phyloP scores from a whole-genome alignment of 495 filamentous ascomycete species.

The Darksidea phi region DNA sequence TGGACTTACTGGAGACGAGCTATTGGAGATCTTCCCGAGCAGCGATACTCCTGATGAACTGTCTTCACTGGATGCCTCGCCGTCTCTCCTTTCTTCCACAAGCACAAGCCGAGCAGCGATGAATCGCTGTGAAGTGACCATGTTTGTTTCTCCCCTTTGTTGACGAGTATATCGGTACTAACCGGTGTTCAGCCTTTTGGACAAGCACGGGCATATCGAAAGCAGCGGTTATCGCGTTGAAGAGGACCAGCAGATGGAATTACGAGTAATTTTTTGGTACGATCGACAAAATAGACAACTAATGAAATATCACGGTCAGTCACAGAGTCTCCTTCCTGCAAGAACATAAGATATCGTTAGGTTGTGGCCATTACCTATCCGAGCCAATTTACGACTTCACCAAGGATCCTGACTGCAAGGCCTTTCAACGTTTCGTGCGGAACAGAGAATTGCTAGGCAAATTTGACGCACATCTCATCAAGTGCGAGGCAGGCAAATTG shows the following conservation, averaged over 20 bases:
- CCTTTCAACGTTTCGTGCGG: slow-evolving; percentile 5
- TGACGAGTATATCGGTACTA: not conserved
- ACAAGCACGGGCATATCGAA: not conserved
- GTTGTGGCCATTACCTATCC: not conserved
- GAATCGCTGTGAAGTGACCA: too few relatives aligned
- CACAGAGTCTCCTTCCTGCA: not conserved
- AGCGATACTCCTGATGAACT: too few relatives aligned
- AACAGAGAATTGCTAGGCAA: slow-evolving; percentile 1
- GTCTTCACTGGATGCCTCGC: too few relatives aligned
- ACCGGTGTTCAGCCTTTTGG: not conserved
- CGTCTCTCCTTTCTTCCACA: too few relatives aligned
- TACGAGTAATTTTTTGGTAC: not conserved
- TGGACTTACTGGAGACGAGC: not conserved
- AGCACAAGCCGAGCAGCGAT: too few relatives aligned
- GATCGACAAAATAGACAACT: not conserved
- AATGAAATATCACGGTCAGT: not conserved
- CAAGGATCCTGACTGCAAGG: not conserved
- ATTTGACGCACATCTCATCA: not conserved
- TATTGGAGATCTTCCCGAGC: not conserved
- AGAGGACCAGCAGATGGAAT: not conserved
- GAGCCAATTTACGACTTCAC: not conserved
- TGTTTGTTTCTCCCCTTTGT: too few relatives aligned
- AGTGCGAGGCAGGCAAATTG: not conserved
- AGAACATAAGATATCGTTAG: not conserved
- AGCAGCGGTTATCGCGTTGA: not conserved